A percentile compares a stretch with the other conserved stretches of the same genome.
phyloP scores from a whole-genome alignment of 495 filamentous ascomycete species.

The Halenospora varia region DNA sequence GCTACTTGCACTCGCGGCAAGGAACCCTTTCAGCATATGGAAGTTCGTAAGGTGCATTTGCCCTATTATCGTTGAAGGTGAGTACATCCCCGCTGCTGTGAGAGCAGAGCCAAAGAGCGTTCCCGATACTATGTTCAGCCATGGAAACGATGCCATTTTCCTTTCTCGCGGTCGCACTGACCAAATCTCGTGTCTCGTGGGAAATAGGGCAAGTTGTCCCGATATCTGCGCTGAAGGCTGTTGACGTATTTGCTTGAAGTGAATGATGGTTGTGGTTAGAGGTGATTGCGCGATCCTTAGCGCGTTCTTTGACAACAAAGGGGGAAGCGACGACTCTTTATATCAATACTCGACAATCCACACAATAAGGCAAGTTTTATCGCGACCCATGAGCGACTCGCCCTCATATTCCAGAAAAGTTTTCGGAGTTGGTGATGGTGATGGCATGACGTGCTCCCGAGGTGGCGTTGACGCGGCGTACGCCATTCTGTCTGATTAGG shows the following conservation, averaged over 20 bases:
- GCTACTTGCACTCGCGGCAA: slow-evolving; percentile 48
- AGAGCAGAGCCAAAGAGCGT: slow-evolving; percentile 52
- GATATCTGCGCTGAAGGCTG: no score
- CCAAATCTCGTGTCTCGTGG: no score
- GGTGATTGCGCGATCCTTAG: neutral
- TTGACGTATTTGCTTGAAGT: no score
- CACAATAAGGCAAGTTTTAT: no score
- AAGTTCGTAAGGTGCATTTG: slow-evolving; percentile 52
- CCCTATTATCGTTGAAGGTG: slow-evolving; percentile 45
- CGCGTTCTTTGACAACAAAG: neutral
- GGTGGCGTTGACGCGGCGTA: neutral
- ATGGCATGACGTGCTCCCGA: neutral
- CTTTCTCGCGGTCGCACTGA: neutral
- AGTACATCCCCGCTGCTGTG: slow-evolving; percentile 46
- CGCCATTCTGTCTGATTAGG: neutral
- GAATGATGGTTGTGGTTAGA: neutral
- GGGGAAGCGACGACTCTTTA: neutral
- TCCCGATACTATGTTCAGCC: slow-evolving; percentile 26
- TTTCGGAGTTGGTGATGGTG: no score
- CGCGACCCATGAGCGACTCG: no score
- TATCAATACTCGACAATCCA: neutral
- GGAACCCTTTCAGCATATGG: slow-evolving; percentile 55
- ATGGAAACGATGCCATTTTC: slow-evolving; percentile 1
- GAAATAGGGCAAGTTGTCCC: no score
- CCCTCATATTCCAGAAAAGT: no score